Conservation (phyloP, 164 flowering plant species). For the Chimonanthus salicifolius region DNA sequence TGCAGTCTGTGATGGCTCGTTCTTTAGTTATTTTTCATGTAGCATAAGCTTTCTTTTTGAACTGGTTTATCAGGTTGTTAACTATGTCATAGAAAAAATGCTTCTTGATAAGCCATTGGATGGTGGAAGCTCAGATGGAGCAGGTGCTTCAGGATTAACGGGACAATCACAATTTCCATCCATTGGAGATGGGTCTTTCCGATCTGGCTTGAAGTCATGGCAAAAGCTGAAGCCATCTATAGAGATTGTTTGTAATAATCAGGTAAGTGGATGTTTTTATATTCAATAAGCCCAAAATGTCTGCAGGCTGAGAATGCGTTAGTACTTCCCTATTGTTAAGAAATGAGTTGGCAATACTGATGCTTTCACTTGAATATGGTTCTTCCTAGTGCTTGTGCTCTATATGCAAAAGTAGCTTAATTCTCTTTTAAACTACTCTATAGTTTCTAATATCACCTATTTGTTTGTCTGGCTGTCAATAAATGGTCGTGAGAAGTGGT, state of each 20-base stretch:
- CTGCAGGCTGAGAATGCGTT: no score
- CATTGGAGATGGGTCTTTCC: constrained; percentile 58
- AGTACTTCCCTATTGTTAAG: no score
- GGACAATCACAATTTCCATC: constrained; percentile 44
- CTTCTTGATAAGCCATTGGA: constrained; percentile 78
- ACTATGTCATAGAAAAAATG: constrained; percentile 87
- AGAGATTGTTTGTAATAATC: constrained; percentile 95
- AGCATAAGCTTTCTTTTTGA: neutral
- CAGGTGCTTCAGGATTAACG: constrained; percentile 33
- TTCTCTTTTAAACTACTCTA: no score
- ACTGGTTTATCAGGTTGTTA: constrained; percentile 55
- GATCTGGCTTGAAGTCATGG: constrained; percentile 64
- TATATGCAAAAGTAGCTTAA: no score
- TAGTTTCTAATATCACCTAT: no score
- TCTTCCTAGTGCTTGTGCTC: no score
- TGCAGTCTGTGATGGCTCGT: neutral
- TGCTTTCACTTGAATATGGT: no score
- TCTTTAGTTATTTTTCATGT: neutral
- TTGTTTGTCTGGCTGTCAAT: no score
- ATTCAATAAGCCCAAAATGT: neutral
- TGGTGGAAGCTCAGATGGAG: constrained; percentile 41
- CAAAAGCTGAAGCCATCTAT: constrained; percentile 74
- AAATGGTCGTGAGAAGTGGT: no score
- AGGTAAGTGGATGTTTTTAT: constrained; percentile 33
- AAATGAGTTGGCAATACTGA: no score